Conservation (phyloP, 495 filamentous ascomycete genomes). For the Hyaloscypha finlandica region DNA sequence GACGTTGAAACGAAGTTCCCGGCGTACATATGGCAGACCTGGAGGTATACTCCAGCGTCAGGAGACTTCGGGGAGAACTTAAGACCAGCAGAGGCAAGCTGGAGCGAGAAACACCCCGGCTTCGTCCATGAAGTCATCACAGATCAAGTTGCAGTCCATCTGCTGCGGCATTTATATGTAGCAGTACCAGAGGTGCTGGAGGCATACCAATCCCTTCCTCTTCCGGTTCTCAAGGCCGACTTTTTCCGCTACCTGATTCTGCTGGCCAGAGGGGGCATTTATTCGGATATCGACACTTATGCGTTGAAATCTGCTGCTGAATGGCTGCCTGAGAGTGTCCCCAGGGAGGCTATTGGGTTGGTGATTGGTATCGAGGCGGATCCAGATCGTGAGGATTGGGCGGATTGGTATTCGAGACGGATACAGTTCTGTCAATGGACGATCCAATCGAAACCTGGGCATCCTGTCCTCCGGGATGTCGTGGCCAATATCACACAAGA, state of each 20-base stretch:
- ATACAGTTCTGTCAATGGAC: conserved; percentile 99
- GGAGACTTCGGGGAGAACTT: conserved; percentile 73
- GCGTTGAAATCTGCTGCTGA: conserved; percentile 80
- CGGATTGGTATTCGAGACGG: conserved; percentile 90
- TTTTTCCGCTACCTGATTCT: conserved; percentile 98
- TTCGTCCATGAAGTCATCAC: conserved; percentile 97
- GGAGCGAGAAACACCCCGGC: conserved; percentile 84
- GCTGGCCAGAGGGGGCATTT: conserved; percentile 90
- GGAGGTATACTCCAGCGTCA: conserved; percentile 88
- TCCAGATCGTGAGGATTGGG: conserved; percentile 90
- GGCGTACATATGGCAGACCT: conserved; percentile 99
- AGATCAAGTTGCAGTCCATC: conserved; percentile 78
- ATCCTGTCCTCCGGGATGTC: conserved; percentile 86
- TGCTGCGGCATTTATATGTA: conserved; percentile 84
- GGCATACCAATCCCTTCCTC: conserved; percentile 81
- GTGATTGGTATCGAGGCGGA: conserved; percentile 96
- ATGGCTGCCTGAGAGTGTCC: conserved; percentile 82
- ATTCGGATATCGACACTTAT: conserved; percentile 93
- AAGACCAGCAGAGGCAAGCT: conserved; percentile 82
- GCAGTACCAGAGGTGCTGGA: conserved; percentile 90
- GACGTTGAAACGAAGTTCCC: conserved; percentile 85
- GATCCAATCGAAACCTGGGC: conserved; percentile 92
- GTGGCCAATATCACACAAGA: conserved; percentile 83
- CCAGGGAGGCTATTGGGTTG: conserved; percentile 74
- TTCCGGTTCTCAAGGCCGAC: conserved; percentile 92